Evolutionary conservation across 176 grass and related monocot species (phyloP).

Genomic region (Oryza meridionalis): DNA sequence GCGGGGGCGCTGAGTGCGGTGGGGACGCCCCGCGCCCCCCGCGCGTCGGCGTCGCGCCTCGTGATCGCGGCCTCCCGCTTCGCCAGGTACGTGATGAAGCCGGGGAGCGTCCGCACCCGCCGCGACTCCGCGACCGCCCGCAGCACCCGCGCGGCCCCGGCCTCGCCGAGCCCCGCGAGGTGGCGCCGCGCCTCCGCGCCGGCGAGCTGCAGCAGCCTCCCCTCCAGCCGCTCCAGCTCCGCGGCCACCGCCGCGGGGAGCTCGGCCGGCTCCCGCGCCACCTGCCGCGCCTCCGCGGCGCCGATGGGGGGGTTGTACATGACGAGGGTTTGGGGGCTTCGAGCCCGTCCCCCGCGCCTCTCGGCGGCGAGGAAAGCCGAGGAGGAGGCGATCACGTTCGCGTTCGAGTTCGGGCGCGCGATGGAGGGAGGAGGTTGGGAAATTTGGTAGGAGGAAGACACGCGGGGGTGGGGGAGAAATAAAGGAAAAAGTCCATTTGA

Average conservation of each 20-base stretch:
- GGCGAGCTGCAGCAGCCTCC: background rate
- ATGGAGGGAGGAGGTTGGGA: too few species aligned
- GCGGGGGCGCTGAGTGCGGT: slow-evolving; percentile 28
- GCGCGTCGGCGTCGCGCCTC: slow-evolving; percentile 39
- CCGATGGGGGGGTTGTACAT: background rate
- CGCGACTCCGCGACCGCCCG: background rate
- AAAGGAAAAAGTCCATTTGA: too few species aligned
- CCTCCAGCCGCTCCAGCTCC: slow-evolving; percentile 35
- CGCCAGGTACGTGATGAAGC: slow-evolving; percentile 19
- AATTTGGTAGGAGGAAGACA: too few species aligned
- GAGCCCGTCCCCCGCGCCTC: background rate
- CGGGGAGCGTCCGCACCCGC: slow-evolving; percentile 22
- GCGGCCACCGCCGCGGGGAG: background rate
- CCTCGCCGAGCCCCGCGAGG: slow-evolving; percentile 33
- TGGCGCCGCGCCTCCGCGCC: slow-evolving; percentile 3
- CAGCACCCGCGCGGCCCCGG: slow-evolving; percentile 24
- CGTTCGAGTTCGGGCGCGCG: too few species aligned
- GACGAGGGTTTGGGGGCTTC: slow-evolving; percentile 2
- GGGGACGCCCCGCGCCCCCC: slow-evolving; percentile 24
- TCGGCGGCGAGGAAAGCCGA: background rate
- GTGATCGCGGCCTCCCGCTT: background rate
- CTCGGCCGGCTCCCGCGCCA: background rate
- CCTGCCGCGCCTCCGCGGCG: too few species aligned
- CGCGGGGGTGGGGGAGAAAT: too few species aligned
- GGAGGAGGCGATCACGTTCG: background rate